These are phyloP conservation scores for Abelmoschus esculentus DNA, from an alignment of 345 rosid genomes.

Conservation along the genomic window DNA sequence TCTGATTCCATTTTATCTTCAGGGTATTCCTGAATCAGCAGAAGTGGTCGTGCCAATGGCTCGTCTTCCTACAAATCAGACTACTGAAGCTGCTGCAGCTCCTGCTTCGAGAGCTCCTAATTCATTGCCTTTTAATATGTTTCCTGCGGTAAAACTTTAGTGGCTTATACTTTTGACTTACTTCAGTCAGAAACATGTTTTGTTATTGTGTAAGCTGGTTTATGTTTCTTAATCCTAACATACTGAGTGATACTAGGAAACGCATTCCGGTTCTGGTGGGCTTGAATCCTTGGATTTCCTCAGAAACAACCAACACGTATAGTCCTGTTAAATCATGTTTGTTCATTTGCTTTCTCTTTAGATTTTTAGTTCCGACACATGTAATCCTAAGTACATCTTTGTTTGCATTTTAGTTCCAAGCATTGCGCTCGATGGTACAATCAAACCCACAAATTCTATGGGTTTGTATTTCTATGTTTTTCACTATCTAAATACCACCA, in stretches of 20 bases:
- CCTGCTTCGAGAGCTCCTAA: slow-evolving; percentile 70
- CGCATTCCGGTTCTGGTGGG: slow-evolving; percentile 61
- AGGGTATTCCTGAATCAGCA: slow-evolving; percentile 91
- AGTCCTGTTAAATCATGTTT: not conserved
- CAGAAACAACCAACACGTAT: slow-evolving; percentile 84
- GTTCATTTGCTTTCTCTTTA: slow-evolving; percentile 2
- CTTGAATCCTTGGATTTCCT: slow-evolving; percentile 88
- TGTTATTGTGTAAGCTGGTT: not conserved
- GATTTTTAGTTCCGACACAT: too few species aligned
- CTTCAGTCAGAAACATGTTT: not conserved
- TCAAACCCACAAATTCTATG: slow-evolving; percentile 96
- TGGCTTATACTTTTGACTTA: not conserved
- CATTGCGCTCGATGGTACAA: slow-evolving; percentile 89
- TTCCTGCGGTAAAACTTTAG: slow-evolving; percentile 67
- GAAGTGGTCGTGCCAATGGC: slow-evolving; percentile 68
- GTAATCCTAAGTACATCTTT: not conserved
- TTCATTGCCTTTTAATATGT: slow-evolving; percentile 86
- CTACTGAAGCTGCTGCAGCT: slow-evolving; percentile 49
- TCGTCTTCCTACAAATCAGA: slow-evolving; percentile 37
- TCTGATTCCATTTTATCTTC: slow-evolving; percentile 25
- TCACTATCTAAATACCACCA: not conserved
- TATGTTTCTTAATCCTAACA: slow-evolving; percentile 11
- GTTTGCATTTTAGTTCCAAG: slow-evolving; percentile 56
- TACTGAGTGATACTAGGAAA: slow-evolving; percentile 39
- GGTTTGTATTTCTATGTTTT: slow-evolving; percentile 26